Percentiles rank a stretch among this genome's conserved stretches.
These are phyloP conservation scores for Monosporascus ibericus DNA, from an alignment of 2,329 filamentous ascomycete species.

Conservation along the genomic window DNA sequence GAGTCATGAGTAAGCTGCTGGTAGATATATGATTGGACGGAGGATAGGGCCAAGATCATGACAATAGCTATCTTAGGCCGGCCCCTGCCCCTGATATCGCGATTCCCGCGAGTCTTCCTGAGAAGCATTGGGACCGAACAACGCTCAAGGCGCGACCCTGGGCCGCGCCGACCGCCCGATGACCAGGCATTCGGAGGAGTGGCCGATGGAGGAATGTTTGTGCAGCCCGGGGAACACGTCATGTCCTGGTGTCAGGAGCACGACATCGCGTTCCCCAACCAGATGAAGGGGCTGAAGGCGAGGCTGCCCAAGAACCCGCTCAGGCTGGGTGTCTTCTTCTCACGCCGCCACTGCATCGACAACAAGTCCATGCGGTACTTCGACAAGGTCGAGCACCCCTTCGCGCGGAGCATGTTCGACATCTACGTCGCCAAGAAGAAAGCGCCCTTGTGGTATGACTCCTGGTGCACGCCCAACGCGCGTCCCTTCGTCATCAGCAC, in stretches of 20 bases:
- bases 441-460: conserved; percentile 19
- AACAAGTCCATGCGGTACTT: conserved; percentile 21
- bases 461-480: neutral
- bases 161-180: neutral
- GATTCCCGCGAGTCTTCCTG: neutral
- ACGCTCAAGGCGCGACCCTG: neutral
- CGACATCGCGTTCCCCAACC: conserved; percentile 27
- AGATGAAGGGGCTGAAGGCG: conserved; percentile 3
- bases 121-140: conserved; percentile 2
- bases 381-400: conserved; percentile 19
- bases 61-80: conserved; percentile 11
- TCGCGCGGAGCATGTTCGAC: conserved; percentile 21
- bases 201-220: neutral
- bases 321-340: conserved; percentile 5
- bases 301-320: conserved; percentile 9
- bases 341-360: conserved; percentile 21
- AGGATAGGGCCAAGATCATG: conserved; percentile 14
- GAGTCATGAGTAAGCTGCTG: conserved; percentile 7
- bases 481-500: conserved; percentile 10
- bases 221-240: conserved; percentile 13
- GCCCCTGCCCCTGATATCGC: neutral
- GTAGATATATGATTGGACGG: conserved; percentile 4
- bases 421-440: conserved; percentile 21
- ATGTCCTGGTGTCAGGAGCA: conserved; percentile 33
- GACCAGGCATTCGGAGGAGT: neutral